These are phyloP conservation scores for Verticillium dahliae DNA, from an alignment of 2,329 filamentous ascomycete genomes.

Conservation along the genomic window DNA sequence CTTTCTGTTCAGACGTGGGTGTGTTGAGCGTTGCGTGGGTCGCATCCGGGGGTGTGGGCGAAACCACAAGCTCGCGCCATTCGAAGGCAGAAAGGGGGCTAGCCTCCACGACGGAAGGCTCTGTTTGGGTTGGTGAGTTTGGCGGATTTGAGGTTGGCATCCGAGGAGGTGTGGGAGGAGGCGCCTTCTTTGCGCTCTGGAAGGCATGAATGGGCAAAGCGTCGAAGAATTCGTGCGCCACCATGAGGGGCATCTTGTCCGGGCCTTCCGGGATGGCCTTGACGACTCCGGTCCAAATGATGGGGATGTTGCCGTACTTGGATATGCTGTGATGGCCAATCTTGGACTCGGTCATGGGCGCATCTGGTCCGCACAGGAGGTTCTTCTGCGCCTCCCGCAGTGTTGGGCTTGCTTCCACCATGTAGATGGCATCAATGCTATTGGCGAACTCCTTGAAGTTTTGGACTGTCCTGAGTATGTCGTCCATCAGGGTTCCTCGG, in stretches of 20 bases:
- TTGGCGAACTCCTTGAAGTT: constrained; percentile 74
- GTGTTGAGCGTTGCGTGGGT: constrained; percentile 48
- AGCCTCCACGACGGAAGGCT: constrained; percentile 15
- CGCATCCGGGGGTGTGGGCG: constrained; percentile 51
- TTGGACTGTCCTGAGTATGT: constrained; percentile 83
- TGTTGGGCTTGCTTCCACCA: constrained; percentile 86
- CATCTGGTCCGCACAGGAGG: constrained; percentile 69
- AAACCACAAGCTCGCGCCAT: constrained; percentile 80
- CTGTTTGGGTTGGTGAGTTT: constrained; percentile 30
- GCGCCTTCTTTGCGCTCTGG: constrained; percentile 55
- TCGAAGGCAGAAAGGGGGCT: constrained; percentile 40
- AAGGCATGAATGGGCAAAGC: constrained; percentile 95
- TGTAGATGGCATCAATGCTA: constrained; percentile 79
- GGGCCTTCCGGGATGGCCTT: constrained; percentile 70
- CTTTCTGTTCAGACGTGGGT: constrained; percentile 42
- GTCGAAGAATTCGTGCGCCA: constrained; percentile 98
- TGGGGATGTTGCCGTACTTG: constrained; percentile 68
- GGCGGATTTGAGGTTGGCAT: constrained; percentile 34
- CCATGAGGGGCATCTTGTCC: constrained; percentile 78
- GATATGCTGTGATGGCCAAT: constrained; percentile 67
- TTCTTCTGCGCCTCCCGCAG: constrained; percentile 72
- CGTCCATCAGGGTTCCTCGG: constrained; percentile 92
- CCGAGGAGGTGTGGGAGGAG: constrained; percentile 11
- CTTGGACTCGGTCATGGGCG: constrained; percentile 61
- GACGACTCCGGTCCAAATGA: constrained; percentile 88